These are phyloP conservation scores for Pseudotsuga menziesii DNA, from an alignment of 75 land plant genomes.

Conservation along the genomic window DNA sequence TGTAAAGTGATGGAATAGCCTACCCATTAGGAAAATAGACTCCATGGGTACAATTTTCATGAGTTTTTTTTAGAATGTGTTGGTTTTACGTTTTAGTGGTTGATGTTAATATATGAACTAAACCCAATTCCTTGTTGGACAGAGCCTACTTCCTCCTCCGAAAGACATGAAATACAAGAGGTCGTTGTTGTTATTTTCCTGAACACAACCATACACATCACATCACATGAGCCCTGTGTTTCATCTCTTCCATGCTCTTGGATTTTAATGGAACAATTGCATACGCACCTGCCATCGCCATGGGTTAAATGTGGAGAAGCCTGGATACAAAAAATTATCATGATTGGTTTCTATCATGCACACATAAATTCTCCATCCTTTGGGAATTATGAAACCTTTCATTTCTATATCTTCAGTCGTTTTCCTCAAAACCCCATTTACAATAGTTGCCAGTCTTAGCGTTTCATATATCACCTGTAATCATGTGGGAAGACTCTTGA, in stretches of 20 bases:
- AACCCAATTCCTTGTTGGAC: slow-evolving; percentile 68
- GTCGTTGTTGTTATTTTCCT: slow-evolving; percentile 32
- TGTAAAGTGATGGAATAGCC: too few relatives aligned
- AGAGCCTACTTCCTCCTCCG: slow-evolving; percentile 58
- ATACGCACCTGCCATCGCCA: slow-evolving; percentile 56
- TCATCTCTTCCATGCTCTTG: neutral
- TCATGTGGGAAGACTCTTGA: too few relatives aligned
- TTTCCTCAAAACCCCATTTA: slow-evolving; percentile 63
- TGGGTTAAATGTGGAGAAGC: slow-evolving; percentile 63
- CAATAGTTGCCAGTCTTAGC: slow-evolving; percentile 69
- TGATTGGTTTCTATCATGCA: slow-evolving; percentile 62
- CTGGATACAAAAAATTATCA: slow-evolving; percentile 53
- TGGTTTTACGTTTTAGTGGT: too few relatives aligned
- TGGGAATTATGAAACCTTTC: slow-evolving; percentile 62
- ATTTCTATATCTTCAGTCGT: slow-evolving; percentile 59
- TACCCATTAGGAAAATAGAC: too few relatives aligned
- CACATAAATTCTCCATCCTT: slow-evolving; percentile 76
- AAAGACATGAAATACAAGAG: slow-evolving; percentile 37
- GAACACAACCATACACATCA: neutral
- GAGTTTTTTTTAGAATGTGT: too few relatives aligned
- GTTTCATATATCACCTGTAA: slow-evolving; percentile 81
- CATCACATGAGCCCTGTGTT: too few relatives aligned
- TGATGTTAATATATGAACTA: slow-evolving; percentile 27
- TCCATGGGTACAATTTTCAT: too few relatives aligned
- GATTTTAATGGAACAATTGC: neutral